phyloP scores from a whole-genome alignment of 2,329 filamentous ascomycete genomes.

The Aspergillus melleus region DNA sequence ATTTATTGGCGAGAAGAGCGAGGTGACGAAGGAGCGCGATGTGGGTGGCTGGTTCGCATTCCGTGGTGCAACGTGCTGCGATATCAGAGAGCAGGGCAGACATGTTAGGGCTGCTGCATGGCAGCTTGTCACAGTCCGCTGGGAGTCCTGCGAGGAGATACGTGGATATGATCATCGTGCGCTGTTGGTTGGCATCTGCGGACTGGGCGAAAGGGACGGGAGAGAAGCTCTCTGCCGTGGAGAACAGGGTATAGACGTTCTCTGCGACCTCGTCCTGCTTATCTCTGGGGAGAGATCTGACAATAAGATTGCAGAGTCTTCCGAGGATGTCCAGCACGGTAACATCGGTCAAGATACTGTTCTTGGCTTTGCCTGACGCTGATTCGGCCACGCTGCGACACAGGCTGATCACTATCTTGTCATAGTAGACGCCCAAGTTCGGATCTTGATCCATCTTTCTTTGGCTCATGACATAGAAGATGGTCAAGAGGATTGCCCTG shows the following conservation, averaged over 20 bases:
- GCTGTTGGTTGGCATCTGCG: constrained; percentile 36
- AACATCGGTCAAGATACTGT: constrained; percentile 50
- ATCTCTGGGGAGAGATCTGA: constrained; percentile 54
- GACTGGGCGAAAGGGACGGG: constrained; percentile 37
- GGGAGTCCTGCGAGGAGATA: constrained; percentile 57
- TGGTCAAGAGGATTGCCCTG: constrained; percentile 59
- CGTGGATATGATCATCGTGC: constrained; percentile 57
- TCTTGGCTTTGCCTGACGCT: constrained; percentile 33
- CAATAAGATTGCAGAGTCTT: constrained; percentile 59
- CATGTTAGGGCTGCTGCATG: constrained; percentile 33
- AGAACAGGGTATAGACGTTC: constrained; percentile 58
- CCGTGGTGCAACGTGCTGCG: constrained; percentile 32
- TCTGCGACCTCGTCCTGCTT: constrained; percentile 53
- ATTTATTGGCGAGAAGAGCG: constrained; percentile 44
- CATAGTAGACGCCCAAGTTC: constrained; percentile 48
- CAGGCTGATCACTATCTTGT: constrained; percentile 52
- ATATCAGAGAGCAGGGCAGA: constrained; percentile 37
- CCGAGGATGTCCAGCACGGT: constrained; percentile 60
- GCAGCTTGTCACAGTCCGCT: constrained; percentile 35
- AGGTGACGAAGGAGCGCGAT: constrained; percentile 44
- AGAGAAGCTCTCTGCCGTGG: constrained; percentile 33
- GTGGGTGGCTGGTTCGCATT: constrained; percentile 36
- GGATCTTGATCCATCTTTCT: constrained; percentile 46
- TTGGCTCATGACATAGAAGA: constrained; percentile 61
- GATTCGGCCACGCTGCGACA: constrained; percentile 40